Base-by-base conservation (phyloP, 2,329 filamentous ascomycete genomes). In the Diaporthe nobilis region DNA sequence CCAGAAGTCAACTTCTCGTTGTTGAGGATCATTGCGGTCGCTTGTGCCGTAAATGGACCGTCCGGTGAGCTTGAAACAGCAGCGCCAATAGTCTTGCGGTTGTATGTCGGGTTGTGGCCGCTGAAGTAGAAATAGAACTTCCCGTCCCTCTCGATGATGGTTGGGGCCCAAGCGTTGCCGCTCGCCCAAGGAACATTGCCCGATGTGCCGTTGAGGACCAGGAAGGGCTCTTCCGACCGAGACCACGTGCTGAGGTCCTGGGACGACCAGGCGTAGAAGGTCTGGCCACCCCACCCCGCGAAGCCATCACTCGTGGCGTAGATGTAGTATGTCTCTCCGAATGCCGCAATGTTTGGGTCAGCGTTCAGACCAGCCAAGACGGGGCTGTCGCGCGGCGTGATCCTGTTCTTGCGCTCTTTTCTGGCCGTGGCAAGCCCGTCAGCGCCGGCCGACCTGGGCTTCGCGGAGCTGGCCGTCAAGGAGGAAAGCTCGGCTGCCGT, bases 131-230 rank as follows among this genome's bases (percentile, higher is more conserved):
- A 89, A 79, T 92, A 93, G 82, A 90, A 93, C 82, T 91, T 91
- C 0, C 90, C 90, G 75, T 90, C 85, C 68, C 89, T 90, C 67
- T 85, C 83, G 1, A 90, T 90, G 3, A 92, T 92, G 71, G 92
- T 91, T 0, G 92, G 92, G 0, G 92, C 92, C 92, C 92, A 93
- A 4, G 92, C 88, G 78, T 93, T 92, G 76, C 92, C 92, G 1
- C 86, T 88, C 0, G 90, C 91, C 92, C 92, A 93, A 2, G 91
- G 90, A 1, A 93, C 87, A 74, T 92, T 88, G 15, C 87, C 86
- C 34, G 80, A 81, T 0, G 83, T 81, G n/a, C 86, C 86, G 57
- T 88, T 84, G 2, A 89, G 84, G 0, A 82, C 84, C 28, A 88
- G 83, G 77, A 89, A 84, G 0, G 87, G 86, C 20, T 85, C 70